These are phyloP conservation scores for Telfairia occidentalis DNA, from an alignment of 331 rosid genomes.

Conservation along the genomic window DNA sequence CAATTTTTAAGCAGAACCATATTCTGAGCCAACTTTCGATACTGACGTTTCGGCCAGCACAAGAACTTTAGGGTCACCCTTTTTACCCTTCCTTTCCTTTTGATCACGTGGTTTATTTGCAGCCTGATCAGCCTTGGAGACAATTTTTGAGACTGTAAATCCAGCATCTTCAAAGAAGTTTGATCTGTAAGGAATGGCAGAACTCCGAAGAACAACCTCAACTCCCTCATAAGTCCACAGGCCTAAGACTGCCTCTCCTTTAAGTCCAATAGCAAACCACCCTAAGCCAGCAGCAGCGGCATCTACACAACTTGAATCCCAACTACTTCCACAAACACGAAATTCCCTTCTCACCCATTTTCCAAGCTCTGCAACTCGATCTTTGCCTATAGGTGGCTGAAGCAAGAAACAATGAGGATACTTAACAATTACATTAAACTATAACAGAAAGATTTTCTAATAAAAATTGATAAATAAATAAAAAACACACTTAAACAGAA, in stretches of 20 bases:
- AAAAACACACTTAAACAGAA: too few relatives aligned
- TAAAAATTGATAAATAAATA: too few relatives aligned
- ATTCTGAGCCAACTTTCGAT: neutral
- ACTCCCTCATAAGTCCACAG: slow-evolving; percentile 89
- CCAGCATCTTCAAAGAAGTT: slow-evolving; percentile 59
- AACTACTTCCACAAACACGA: slow-evolving; percentile 51
- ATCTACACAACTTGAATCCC: slow-evolving; percentile 86
- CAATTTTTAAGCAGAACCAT: neutral
- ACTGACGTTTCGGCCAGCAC: slow-evolving; percentile 14
- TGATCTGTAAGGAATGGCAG: slow-evolving; percentile 62
- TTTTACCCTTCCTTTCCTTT: slow-evolving; percentile 33
- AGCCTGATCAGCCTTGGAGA: slow-evolving; percentile 65
- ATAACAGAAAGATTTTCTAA: neutral
- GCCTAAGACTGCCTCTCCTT: slow-evolving; percentile 67
- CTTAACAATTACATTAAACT: neutral
- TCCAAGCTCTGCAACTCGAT: slow-evolving; percentile 69
- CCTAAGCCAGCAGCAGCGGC: slow-evolving; percentile 84
- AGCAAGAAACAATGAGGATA: slow-evolving; percentile 12
- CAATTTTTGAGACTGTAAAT: slow-evolving; percentile 72
- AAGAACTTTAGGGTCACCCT: slow-evolving; percentile 16
- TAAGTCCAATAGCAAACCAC: slow-evolving; percentile 85
- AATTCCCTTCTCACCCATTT: slow-evolving; percentile 63
- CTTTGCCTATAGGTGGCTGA: slow-evolving; percentile 77
- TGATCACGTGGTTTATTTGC: slow-evolving; percentile 29
- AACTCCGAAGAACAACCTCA: slow-evolving; percentile 54